Evolutionary conservation across 2,329 filamentous ascomycete species (phyloP), one percentile per base, ranked within the genome.

Genomic region (Colletotrichum shisoi): DNA sequence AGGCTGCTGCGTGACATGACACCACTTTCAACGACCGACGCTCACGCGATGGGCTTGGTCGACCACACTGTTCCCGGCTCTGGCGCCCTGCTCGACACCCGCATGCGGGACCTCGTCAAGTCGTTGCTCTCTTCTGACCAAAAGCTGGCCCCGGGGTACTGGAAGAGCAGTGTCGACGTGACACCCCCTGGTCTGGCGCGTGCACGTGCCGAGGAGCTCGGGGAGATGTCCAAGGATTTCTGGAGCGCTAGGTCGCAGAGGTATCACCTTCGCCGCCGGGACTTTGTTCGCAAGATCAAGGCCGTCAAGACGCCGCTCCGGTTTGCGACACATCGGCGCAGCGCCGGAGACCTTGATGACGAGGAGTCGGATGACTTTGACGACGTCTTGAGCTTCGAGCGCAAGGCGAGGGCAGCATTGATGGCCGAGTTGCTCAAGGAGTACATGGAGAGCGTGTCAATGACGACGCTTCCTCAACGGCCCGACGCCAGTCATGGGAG

Each of bases 191-290:
- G 73, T 1, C 74, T 80, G 6, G 76, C 77, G 1, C 70, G 66
- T 4, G 75, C 76, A 3, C 74, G 79, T 31, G 76, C 76, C 0
- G 67, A 71, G 11, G 79, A 81, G 71, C 74, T 81, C 0, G 76
- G 74, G 6, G 76, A 81, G 67, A 80, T 81, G 78, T 73, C 75
- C 44, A 76, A 77, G 54, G 79, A 81, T 71, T 81, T 80, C 70
- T 81, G 78, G 79, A 76, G 76, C 27, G 69, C 77, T 1, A 73
- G 79, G 6, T 72, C 77, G 4, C 57, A 70, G 13, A 72, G 78
- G 15, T 81, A 80, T 59, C 79, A 81, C 70, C 70, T 70, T 2
- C 76, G 79, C 15, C 75, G 79, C 9, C 72, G 73, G 39, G 76
- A 76, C 66, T 81, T 81, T 68, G 78, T 81, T 1, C 74, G 79